Percentiles rank a stretch among this genome's conserved stretches.
Evolutionary conservation across 305 asterid genomes (phyloP).

Genomic region (Euphrasia arctica): DNA sequence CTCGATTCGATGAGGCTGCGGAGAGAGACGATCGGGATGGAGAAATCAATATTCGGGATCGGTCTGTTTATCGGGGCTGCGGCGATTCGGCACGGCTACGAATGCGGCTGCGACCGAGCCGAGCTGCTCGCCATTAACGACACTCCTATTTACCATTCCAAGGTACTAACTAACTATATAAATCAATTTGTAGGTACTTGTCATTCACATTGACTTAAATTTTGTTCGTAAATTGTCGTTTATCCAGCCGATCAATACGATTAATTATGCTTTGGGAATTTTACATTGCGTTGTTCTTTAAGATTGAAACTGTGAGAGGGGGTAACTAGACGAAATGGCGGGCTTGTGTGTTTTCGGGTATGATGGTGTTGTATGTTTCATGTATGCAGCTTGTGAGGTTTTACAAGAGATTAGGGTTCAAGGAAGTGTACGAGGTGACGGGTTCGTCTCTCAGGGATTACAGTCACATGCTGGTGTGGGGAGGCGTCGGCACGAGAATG

Average conservation of each 20-base stretch:
- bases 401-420: constrained; percentile 84
- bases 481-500: constrained; percentile 95
- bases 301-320: no score
- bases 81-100: constrained; percentile 76
- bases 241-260: no score
- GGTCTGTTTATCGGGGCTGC: constrained; percentile 93
- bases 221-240: no score
- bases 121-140: constrained; percentile 94
- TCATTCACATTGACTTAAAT: background rate
- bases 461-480: constrained; percentile 87
- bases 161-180: constrained; percentile 36
- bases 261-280: no score
- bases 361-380: no score
- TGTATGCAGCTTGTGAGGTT: constrained; percentile 78
- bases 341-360: no score
- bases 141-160: constrained; percentile 70
- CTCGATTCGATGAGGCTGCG: constrained; percentile 68
- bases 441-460: constrained; percentile 73
- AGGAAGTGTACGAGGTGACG: constrained; percentile 61
- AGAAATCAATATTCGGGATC: constrained; percentile 84
- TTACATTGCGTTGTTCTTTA: no score
- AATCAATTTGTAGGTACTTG: no score
- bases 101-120: constrained; percentile 71
- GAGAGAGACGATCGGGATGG: constrained; percentile 71
- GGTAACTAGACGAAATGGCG: no score